Evolutionary conservation across 768 basidiomycete genomes (phyloP).

Genomic region (Boletus huronensis): DNA sequence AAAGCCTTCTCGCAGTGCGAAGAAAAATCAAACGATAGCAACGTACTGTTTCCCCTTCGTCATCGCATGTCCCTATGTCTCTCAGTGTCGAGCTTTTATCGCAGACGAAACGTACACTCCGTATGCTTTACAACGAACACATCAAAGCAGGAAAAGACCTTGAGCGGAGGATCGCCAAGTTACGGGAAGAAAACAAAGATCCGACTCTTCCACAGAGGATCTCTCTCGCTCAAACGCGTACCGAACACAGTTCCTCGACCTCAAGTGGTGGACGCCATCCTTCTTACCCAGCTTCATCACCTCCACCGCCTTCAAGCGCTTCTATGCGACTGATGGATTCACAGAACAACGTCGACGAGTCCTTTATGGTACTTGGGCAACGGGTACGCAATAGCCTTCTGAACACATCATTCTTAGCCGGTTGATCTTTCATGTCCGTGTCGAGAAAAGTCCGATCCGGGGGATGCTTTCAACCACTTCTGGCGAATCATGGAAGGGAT

Average conservation of each 20-base stretch:
- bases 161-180: slow-evolving; percentile 64
- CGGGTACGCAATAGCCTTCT: slow-evolving; percentile 42
- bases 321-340: slow-evolving; percentile 43
- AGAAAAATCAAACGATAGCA: slow-evolving; percentile 69
- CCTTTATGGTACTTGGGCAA: slow-evolving; percentile 85
- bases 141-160: slow-evolving; percentile 67
- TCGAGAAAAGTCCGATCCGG: slow-evolving; percentile 62
- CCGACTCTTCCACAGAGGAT: slow-evolving; percentile 67
- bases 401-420: slow-evolving; percentile 2
- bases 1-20: slow-evolving; percentile 71
- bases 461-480: slow-evolving; percentile 85
- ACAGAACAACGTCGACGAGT: slow-evolving; percentile 73
- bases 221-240: slow-evolving; percentile 20
- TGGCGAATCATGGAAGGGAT: slow-evolving; percentile 87
- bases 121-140: slow-evolving; percentile 74
- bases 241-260: slow-evolving; percentile 23
- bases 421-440: neutral
- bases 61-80: neutral
- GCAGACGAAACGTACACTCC: slow-evolving; percentile 74
- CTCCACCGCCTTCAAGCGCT: slow-evolving; percentile 44
- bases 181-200: slow-evolving; percentile 74
- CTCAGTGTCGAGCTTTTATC: slow-evolving; percentile 8
- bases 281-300: slow-evolving; percentile 37
- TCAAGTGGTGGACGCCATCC: slow-evolving; percentile 12
- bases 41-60: slow-evolving; percentile 43